Base-by-base conservation (phyloP, 2,329 filamentous ascomycete species). In the Trichoderma atroviride region DNA sequence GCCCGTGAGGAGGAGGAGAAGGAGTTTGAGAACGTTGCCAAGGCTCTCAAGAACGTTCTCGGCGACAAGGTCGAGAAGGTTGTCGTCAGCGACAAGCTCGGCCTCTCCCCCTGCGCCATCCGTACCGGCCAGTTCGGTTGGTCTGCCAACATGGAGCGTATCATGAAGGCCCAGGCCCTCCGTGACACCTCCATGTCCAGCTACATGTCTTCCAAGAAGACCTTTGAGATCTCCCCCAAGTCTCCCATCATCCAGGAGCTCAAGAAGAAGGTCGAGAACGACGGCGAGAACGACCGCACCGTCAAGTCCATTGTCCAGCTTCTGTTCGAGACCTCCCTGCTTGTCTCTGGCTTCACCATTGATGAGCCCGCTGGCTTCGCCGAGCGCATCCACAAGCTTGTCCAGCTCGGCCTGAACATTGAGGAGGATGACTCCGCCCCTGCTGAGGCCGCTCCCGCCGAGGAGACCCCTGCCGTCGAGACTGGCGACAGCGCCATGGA, bases 141-240 rank as follows among this genome's bases (percentile, higher is more conserved):
- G 96, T 98, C 95, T 70, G 96, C 96, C 81, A 99, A 99, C 90
- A 99, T 99, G 96, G 96, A 99, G 90, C 96, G 96, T 88, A 99
- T 99, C 91, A 99, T 99, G 96, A 99, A 99, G 92, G 96, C 96
- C 33, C 96, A 99, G 88, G 96, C 96, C 80, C 95, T 99, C 79
- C 96, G 96, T 86, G 96, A 99, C 87, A 99, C 96, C 76, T 97
- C 94, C 79, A 99, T 99, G 96, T 93, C 89, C 85, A 97, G 93
- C 78, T 99, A 99, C 92, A 99, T 99, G 96, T 96, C 93, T 75
- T 98, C 95, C 82, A 99, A 99, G 94, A 99, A 99, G 93, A 99
- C 96, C 37, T 98, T 99, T 77, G 96, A 99, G 88, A 98, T 99
- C 85, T 98, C 96, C n/a, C 96, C 96, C 83, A 95, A 96, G 89